Evolutionary conservation across 805 yeast species (phyloP).

Genomic region (Millerago galiae): DNA sequence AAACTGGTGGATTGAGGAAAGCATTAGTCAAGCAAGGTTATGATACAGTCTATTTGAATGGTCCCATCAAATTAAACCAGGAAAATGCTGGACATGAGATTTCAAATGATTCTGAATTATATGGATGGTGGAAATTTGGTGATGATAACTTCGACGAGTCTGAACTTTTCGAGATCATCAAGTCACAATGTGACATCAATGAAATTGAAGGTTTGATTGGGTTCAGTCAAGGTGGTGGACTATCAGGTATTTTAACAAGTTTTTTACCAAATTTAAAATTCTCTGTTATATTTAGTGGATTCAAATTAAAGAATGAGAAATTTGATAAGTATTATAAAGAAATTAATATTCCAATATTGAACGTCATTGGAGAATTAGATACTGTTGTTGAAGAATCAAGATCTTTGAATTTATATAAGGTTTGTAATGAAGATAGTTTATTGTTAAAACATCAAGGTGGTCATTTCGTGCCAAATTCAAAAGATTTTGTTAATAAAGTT

Average conservation of each 20-base stretch:
- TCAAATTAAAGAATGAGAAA: constrained; percentile 26
- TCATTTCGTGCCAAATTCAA: constrained; percentile 90
- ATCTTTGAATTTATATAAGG: constrained; percentile 48
- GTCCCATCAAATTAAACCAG: constrained; percentile 56
- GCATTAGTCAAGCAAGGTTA: constrained; percentile 51
- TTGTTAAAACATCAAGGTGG: constrained; percentile 86
- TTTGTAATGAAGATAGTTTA: constrained; percentile 38
- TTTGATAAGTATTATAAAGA: constrained; percentile 16
- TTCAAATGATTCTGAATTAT: constrained; percentile 26
- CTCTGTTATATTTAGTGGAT: constrained; percentile 58
- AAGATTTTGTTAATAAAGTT: constrained; percentile 31
- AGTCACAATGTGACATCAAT: constrained; percentile 38
- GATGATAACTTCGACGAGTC: constrained; percentile 23
- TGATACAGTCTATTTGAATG: constrained; percentile 69
- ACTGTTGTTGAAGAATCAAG: constrained; percentile 77
- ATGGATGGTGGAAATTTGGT: constrained; percentile 69
- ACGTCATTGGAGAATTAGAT: constrained; percentile 82
- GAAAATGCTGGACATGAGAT: constrained; percentile 25
- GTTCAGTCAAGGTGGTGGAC: constrained; percentile 90
- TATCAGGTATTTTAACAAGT: constrained; percentile 53
- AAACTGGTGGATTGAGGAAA: constrained; percentile 83
- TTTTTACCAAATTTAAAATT: constrained; percentile 29
- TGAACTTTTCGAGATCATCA: constrained; percentile 34
- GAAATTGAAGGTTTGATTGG: constrained; percentile 85
- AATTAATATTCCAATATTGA: constrained; percentile 42